phyloP scores from a whole-genome alignment of 2,329 filamentous ascomycete species.

The Remersonia thermophila region DNA sequence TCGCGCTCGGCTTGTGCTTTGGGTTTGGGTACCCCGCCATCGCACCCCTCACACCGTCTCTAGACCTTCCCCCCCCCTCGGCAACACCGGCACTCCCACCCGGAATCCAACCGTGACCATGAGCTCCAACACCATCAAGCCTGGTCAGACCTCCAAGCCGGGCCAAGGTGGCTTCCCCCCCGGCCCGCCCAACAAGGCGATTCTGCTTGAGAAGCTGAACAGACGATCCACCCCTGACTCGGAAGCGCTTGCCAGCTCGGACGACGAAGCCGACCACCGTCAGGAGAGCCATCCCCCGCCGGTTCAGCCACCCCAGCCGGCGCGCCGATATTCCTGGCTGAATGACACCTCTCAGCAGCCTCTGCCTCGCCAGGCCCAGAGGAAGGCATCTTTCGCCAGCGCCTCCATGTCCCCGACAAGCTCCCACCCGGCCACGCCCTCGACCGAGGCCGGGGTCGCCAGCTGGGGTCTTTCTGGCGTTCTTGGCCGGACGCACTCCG shows the following conservation, averaged over 20 bases:
- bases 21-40: too few relatives aligned
- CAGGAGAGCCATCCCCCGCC: conserved; percentile 37
- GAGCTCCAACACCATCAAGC: conserved; percentile 39
- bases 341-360: conserved; percentile 58
- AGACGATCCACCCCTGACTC: conserved; percentile 87
- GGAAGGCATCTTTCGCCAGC: conserved; percentile 67
- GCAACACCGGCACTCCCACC: not conserved
- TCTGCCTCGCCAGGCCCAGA: conserved; percentile 48
- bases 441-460: conserved; percentile 45
- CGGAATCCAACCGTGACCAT: conserved; percentile 24
- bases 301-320: conserved; percentile 45
- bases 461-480: conserved; percentile 44
- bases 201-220: conserved; percentile 63
- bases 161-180: conserved; percentile 33
- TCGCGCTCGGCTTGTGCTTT: too few relatives aligned
- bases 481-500: conserved; percentile 35
- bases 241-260: conserved; percentile 83
- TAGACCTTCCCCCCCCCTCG: too few relatives aligned
- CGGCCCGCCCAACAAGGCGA: conserved; percentile 46
- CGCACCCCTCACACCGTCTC: not conserved
- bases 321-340: conserved; percentile 70
- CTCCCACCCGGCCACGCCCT: conserved; percentile 71
- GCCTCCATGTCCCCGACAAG: conserved; percentile 65
- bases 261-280: conserved; percentile 70
- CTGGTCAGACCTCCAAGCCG: conserved; percentile 38